Evolutionary conservation across 768 basidiomycete species (phyloP).

Genomic region (Suillus luteus): DNA sequence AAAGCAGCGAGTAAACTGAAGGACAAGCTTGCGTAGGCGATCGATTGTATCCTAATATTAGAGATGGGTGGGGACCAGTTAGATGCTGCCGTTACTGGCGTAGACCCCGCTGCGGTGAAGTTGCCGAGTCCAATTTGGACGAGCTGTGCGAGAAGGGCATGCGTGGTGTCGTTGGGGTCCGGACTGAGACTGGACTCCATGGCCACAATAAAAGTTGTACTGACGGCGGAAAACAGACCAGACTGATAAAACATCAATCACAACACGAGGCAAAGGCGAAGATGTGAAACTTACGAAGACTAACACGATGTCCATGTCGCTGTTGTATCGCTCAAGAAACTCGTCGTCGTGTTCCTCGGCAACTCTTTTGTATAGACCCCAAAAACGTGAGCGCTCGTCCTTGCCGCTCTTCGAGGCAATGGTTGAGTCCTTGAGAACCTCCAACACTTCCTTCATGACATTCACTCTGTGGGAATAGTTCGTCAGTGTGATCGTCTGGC

Average conservation of each 20-base stretch:
- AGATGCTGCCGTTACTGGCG: neutral
- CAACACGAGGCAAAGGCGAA: neutral
- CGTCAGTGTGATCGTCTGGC: neutral
- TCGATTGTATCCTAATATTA: neutral
- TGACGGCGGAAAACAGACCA: slow-evolving; percentile 18
- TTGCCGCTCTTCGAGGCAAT: neutral
- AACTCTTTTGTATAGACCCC: slow-evolving; percentile 15
- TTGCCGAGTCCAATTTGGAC: slow-evolving; percentile 8
- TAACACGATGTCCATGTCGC: slow-evolving; percentile 22
- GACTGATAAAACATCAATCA: slow-evolving; percentile 6
- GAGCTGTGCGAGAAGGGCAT: slow-evolving; percentile 14
- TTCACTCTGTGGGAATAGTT: neutral
- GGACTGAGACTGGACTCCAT: slow-evolving; percentile 16
- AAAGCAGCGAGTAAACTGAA: slow-evolving; percentile 16
- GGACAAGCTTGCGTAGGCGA: slow-evolving; percentile 17
- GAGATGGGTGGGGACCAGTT: neutral
- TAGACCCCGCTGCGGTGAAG: slow-evolving; percentile 10
- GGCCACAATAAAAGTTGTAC: slow-evolving; percentile 14
- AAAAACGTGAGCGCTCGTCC: slow-evolving; percentile 11
- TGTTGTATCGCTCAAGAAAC: slow-evolving; percentile 17
- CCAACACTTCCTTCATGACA: neutral
- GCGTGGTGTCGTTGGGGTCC: slow-evolving; percentile 14
- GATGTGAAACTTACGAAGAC: slow-evolving; percentile 20
- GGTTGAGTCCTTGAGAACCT: neutral
- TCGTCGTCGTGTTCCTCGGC: slow-evolving; percentile 19